These are phyloP conservation scores for Chrysoporthe puriensis DNA, from an alignment of 2,329 filamentous ascomycete genomes.

Conservation along the genomic window DNA sequence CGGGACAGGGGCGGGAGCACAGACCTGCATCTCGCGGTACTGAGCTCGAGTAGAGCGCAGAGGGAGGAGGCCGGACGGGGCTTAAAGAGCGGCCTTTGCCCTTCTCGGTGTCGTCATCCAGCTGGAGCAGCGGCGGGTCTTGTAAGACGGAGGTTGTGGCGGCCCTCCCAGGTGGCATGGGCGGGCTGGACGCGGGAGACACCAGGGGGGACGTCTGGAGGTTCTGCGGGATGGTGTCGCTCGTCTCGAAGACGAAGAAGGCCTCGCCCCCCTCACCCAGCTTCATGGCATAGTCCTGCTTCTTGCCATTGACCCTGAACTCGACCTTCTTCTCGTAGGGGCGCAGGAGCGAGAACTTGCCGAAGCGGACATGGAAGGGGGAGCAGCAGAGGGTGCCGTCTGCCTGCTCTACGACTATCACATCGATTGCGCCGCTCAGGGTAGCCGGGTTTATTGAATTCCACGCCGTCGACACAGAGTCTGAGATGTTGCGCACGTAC, in stretches of 20 bases:
- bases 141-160: slow-evolving; percentile 50
- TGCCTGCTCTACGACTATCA: slow-evolving; percentile 95
- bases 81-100: slow-evolving; percentile 43
- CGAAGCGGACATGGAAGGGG: slow-evolving; percentile 97
- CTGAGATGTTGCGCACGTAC: slow-evolving; percentile 94
- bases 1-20: slow-evolving; percentile 22
- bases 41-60: slow-evolving; percentile 44
- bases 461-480: slow-evolving; percentile 97
- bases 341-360: slow-evolving; percentile 93
- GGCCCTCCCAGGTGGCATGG: slow-evolving; percentile 47
- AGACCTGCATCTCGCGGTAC: slow-evolving; percentile 41
- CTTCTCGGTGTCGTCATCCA: slow-evolving; percentile 59
- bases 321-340: slow-evolving; percentile 99
- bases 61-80: slow-evolving; percentile 49
- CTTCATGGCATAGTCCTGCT: slow-evolving; percentile 97
- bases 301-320: slow-evolving; percentile 89
- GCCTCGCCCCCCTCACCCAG: slow-evolving; percentile 95
- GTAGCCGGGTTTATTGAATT: slow-evolving; percentile 99
- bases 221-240: slow-evolving; percentile 86
- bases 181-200: slow-evolving; percentile 85
- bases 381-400: slow-evolving; percentile 90
- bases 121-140: slow-evolving; percentile 72
- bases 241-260: slow-evolving; percentile 98
- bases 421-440: slow-evolving; percentile 95
- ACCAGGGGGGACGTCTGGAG: slow-evolving; percentile 93